Evolutionary conservation across 1,139 yeast species (phyloP), one percentile per base, ranked within the genome.

Genomic region (Yamadazyma songkhlaensis): DNA sequence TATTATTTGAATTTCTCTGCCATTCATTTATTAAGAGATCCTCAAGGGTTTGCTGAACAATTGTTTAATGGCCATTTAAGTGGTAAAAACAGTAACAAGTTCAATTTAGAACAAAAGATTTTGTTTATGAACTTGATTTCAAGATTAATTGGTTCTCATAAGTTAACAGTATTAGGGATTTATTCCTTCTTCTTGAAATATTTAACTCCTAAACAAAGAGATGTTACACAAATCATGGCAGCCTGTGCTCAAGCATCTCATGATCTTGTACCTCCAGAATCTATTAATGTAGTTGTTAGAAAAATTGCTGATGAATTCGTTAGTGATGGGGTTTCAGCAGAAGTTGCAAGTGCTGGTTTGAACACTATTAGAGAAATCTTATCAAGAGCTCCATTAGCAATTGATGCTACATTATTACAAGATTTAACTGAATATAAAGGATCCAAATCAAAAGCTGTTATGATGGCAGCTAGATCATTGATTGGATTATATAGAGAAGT

Each of bases 301-400:
- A 92, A 90, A 58, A 82, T 92, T 51, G 97, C 98, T 2, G 95
- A 92, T 62, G 98, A 94, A 62, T 92, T 92, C 55, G 97, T 92
- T 32, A 86, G 96, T 51, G 97, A 92, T 57, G 98, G 98, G 70
- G 98, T 92, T 28, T 89, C 97, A 9, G 83, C 96, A 17, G 97
- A 92, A 63, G 98, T 90, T 39, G 97, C 97, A 9, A 89, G 97
- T 35, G 97, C 97, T 3, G 99, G 99, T 53, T 72, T 92, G 46
- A 92, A 92, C 60, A 87, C 97, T 5, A 90, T 92, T 44, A 74
- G 97, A 49, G 98, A 92, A 62, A 87, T 92, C 43, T 74, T 92
- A 45, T 65, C 96, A 2, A 82, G 98, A 68, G 94, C 95, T 8
- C 97, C 98, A 12, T 72, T 92, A 46, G 95, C 97, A 26, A 88